phyloP scores from a whole-genome alignment of 2,329 filamentous ascomycete genomes.

The Pseudofabraea citricarpa region DNA sequence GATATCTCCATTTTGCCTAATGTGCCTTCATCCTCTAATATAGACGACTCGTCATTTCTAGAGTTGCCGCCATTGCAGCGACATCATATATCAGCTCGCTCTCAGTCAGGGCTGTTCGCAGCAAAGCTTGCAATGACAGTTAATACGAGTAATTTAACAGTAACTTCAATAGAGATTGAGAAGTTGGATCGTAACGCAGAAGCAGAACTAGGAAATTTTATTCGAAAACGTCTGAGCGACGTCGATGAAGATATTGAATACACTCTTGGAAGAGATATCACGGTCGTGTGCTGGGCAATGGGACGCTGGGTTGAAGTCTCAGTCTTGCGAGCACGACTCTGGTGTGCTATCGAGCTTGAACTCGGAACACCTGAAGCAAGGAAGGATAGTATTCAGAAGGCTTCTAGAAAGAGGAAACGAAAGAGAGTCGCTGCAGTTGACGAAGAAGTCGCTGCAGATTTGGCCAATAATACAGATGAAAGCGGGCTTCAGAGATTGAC shows the following conservation, averaged over 20 bases:
- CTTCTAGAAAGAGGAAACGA: constrained; percentile 14
- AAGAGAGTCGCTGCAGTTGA: constrained; percentile 22
- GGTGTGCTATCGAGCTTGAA: constrained; percentile 48
- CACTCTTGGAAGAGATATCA: constrained; percentile 51
- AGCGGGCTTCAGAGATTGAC: constrained; percentile 22
- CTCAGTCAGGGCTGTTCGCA: constrained; percentile 47
- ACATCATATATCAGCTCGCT: constrained; percentile 48
- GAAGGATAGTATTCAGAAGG: constrained; percentile 10
- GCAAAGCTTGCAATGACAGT: constrained; percentile 55
- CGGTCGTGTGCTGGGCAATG: constrained; percentile 61
- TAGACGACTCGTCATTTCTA: constrained; percentile 13
- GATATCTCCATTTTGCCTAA: constrained; percentile 41
- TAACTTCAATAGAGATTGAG: constrained; percentile 49
- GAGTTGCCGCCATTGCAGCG: constrained; percentile 38
- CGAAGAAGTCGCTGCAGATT: constrained; percentile 27
- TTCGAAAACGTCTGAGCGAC: constrained; percentile 28
- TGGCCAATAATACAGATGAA: constrained; percentile 14
- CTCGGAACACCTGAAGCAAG: constrained; percentile 34
- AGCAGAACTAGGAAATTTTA: constrained; percentile 50
- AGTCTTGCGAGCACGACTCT: constrained; percentile 55
- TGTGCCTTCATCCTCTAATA: constrained; percentile 5
- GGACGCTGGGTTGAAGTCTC: constrained; percentile 62
- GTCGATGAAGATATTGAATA: constrained; percentile 25
- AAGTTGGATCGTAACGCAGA: constrained; percentile 53
- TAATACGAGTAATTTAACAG: constrained; percentile 44